phyloP scores from a whole-genome alignment of 352 stramenopile species.

The Phytophthora quininea region DNA sequence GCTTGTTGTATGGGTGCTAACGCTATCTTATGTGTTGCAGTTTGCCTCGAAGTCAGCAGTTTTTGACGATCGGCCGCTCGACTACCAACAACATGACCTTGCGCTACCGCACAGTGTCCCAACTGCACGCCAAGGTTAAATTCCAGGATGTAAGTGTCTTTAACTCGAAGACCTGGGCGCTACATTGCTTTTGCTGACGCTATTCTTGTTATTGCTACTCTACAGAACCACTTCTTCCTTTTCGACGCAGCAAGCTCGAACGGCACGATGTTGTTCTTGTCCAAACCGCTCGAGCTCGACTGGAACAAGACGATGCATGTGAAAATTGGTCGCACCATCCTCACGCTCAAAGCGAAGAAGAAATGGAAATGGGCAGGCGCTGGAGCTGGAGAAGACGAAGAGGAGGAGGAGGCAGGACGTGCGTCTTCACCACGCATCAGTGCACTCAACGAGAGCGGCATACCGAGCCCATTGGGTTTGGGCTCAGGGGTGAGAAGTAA shows the following conservation, averaged over 20 bases:
- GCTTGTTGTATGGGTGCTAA: conserved; percentile 10
- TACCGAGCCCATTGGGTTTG: conserved; percentile 23
- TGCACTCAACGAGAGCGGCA: conserved; percentile 17
- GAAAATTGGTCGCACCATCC: conserved; percentile 85
- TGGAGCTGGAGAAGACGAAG: conserved; percentile 44
- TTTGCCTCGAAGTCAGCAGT: conserved; percentile 71
- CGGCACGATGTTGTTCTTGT: conserved; percentile 87
- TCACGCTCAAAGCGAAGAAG: conserved; percentile 87
- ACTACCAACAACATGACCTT: conserved; percentile 89
- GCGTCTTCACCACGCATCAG: conserved; percentile 34
- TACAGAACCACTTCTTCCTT: conserved; percentile 77
- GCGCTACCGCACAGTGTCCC: conserved; percentile 85
- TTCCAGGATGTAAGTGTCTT: conserved; percentile 71
- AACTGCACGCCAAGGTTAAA: conserved; percentile 84
- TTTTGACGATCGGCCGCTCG: conserved; percentile 77
- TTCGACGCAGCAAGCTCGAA: conserved; percentile 83
- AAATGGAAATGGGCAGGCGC: conserved; percentile 77
- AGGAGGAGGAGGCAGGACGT: conserved; percentile 36
- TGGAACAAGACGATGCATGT: conserved; percentile 86
- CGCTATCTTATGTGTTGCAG: conserved; percentile 22
- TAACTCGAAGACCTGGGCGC: too few species aligned
- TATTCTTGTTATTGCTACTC: conserved; percentile 6
- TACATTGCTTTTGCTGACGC: too few species aligned
- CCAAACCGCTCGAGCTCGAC: conserved; percentile 77
- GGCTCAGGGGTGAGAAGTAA: conserved; percentile 27